Percentiles rank a stretch among this genome's conserved stretches.
phyloP scores from a whole-genome alignment of 2,329 filamentous ascomycete genomes.

The Botryotinia convoluta region DNA sequence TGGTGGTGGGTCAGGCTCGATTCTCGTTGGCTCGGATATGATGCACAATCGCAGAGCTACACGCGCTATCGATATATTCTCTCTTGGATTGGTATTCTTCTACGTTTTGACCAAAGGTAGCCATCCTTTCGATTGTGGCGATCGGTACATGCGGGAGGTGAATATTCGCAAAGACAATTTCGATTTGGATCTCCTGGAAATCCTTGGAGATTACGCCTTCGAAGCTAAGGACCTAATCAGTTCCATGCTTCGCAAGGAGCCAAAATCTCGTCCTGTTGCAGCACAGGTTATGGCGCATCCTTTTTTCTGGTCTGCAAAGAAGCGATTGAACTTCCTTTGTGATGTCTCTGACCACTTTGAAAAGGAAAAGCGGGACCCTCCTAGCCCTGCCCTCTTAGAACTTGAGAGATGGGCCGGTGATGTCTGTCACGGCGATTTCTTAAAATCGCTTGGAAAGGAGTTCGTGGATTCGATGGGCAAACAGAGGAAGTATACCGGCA shows the following conservation, averaged over 20 bases:
- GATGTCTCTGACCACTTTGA: constrained; percentile 97
- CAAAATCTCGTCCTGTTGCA: constrained; percentile 64
- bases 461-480: constrained; percentile 91
- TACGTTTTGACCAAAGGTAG: constrained; percentile 92
- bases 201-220: constrained; percentile 76
- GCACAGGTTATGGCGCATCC: constrained; percentile 84
- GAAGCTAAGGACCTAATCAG: constrained; percentile 86
- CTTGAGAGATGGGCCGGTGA: constrained; percentile 54
- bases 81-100: constrained; percentile 94
- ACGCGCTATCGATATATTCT: constrained; percentile 95
- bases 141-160: constrained; percentile 91
- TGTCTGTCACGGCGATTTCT: constrained; percentile 70
- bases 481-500: constrained; percentile 90
- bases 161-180: constrained; percentile 92
- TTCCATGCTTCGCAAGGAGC: constrained; percentile 66
- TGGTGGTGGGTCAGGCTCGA: constrained; percentile 60
- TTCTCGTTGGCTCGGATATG: constrained; percentile 56
- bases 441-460: constrained; percentile 69
- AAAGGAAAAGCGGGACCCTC: constrained; percentile 81
- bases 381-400: constrained; percentile 62
- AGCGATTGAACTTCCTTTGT: constrained; percentile 87
- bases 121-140: constrained; percentile 92
- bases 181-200: constrained; percentile 67
- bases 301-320: constrained; percentile 93
- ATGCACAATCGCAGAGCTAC: constrained; percentile 76